A percentile compares a stretch with the other conserved stretches of the same genome.
These are phyloP conservation scores for Zygotorulaspora florentina DNA, from an alignment of 805 yeast genomes.

Conservation along the genomic window DNA sequence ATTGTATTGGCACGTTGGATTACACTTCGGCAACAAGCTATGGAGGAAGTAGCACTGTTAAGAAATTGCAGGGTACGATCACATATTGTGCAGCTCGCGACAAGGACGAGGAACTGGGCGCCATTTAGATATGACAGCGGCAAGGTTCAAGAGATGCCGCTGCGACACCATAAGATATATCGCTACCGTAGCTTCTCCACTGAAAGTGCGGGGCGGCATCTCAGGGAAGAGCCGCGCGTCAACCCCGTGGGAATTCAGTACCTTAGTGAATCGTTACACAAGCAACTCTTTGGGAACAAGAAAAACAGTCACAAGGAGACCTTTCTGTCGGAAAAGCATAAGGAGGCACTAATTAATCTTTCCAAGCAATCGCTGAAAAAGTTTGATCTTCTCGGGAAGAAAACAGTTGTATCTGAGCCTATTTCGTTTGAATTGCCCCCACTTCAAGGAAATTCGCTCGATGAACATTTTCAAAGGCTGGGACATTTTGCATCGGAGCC, in stretches of 20 bases:
- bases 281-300: slow-evolving; percentile 47
- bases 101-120: neutral
- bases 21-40: neutral
- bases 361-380: slow-evolving; percentile 55
- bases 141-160: neutral
- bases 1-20: too few species aligned
- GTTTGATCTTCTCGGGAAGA: slow-evolving; percentile 71
- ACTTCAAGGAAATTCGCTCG: slow-evolving; percentile 67
- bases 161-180: slow-evolving; percentile 7
- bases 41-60: neutral
- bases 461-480: slow-evolving; percentile 77
- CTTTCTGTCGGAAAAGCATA: slow-evolving; percentile 20
- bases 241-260: slow-evolving; percentile 83
- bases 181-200: slow-evolving; percentile 11
- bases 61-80: neutral
- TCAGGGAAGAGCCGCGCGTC: slow-evolving; percentile 47
- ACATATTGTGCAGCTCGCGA: neutral
- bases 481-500: slow-evolving; percentile 60
- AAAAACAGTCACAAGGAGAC: slow-evolving; percentile 28
- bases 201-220: neutral
- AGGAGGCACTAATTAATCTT: slow-evolving; percentile 42
- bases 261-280: slow-evolving; percentile 53
- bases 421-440: slow-evolving; percentile 60
- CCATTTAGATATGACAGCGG: too few species aligned
- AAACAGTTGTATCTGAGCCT: slow-evolving; percentile 59